Percentiles rank a stretch among this genome's conserved stretches.
phyloP scores from a whole-genome alignment of 129 eudicot genomes.

The Gnaphalium uliginosum region DNA sequence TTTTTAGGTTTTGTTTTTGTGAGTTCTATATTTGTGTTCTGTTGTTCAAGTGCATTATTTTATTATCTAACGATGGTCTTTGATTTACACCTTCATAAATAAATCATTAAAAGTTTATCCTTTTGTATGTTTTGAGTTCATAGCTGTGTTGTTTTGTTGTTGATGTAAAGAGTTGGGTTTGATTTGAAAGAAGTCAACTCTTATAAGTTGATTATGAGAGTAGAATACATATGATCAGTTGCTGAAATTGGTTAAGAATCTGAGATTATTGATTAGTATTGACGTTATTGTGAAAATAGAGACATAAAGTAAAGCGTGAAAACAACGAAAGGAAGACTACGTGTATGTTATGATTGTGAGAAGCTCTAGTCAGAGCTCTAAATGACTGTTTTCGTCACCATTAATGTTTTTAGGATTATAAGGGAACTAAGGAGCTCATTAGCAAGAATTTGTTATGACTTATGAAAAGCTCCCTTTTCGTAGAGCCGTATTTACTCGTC shows the following conservation, averaged over 20 bases:
- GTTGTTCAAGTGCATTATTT: neutral
- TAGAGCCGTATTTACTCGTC: neutral
- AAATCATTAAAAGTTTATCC: neutral
- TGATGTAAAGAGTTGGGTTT: neutral
- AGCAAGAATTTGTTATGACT: neutral
- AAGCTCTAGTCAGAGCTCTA: neutral
- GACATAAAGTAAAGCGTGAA: neutral
- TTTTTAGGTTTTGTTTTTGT: conserved; percentile 10
- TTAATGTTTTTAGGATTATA: neutral
- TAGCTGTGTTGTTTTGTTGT: neutral
- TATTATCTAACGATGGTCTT: neutral
- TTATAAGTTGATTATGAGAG: neutral
- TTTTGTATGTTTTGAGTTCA: neutral
- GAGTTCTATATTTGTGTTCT: neutral
- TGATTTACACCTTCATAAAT: neutral
- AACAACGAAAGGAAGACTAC: conserved; percentile 2
- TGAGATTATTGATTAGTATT: neutral
- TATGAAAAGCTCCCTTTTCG: neutral
- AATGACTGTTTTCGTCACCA: neutral
- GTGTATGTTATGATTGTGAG: neutral
- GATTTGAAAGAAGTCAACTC: conserved; percentile 22
- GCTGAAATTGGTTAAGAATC: conserved; percentile 9
- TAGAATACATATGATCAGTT: conserved; percentile 3
- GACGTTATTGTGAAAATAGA: neutral
- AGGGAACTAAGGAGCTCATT: neutral